Conservation (phyloP, 768 basidiomycete species). For the Mycena crocata region DNA sequence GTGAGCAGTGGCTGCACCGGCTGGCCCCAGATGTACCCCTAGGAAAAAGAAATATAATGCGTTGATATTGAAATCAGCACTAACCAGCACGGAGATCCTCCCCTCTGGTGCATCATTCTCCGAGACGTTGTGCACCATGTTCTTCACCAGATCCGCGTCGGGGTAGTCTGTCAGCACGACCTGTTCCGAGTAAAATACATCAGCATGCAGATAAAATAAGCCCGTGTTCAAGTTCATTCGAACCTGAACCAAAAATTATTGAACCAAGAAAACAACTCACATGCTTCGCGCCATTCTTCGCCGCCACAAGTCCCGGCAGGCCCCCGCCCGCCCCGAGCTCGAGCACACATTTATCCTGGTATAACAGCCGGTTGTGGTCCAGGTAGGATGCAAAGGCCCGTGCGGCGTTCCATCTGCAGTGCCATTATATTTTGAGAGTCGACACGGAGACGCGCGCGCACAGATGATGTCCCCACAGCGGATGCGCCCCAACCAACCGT, state of each 20-base stretch:
- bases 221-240: too few relatives aligned
- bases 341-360: conserved; percentile 63
- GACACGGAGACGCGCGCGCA: conserved; percentile 43
- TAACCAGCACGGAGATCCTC: conserved; percentile 46
- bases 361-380: conserved; percentile 63
- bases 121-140: conserved; percentile 76
- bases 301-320: conserved; percentile 83
- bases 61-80: too few relatives aligned
- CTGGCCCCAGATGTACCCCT: conserved; percentile 91
- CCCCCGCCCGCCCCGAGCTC: conserved; percentile 97
- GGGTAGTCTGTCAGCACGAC: conserved; percentile 95
- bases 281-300: conserved; percentile 74
- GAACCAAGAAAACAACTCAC: conserved; percentile 51
- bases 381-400: conserved; percentile 78
- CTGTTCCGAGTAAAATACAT: conserved; percentile 56
- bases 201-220: neutral
- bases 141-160: conserved; percentile 78
- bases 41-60: neutral
- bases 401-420: conserved; percentile 82
- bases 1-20: conserved; percentile 51
- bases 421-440: neutral
- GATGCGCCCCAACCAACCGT: conserved; percentile 81
- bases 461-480: conserved; percentile 87
- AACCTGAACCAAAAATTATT: too few relatives aligned
- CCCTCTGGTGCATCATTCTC: conserved; percentile 60